Percentiles rank a stretch among this genome's conserved stretches.
phyloP scores from a whole-genome alignment of 768 basidiomycete genomes.

The Dioszegia crocea region DNA sequence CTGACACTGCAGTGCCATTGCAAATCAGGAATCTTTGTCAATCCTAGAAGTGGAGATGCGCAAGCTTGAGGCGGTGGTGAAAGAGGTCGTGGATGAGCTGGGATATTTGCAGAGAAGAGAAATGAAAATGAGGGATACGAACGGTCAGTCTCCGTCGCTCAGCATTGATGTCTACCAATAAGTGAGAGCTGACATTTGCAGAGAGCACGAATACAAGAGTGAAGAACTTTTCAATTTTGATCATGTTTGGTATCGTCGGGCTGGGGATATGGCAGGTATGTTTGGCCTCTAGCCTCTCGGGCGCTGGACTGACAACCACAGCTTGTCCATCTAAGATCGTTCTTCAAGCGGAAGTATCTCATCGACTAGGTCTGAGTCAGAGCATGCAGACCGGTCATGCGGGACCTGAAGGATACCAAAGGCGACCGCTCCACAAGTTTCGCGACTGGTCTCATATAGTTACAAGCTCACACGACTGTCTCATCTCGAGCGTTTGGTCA shows the following conservation, averaged over 20 bases:
- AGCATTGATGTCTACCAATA: neutral
- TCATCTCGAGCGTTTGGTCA: too few relatives aligned
- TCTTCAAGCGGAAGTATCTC: slow-evolving; percentile 75
- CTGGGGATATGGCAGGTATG: slow-evolving; percentile 80
- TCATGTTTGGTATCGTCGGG: slow-evolving; percentile 68
- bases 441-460: too few relatives aligned
- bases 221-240: slow-evolving; percentile 87
- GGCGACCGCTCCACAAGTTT: too few relatives aligned
- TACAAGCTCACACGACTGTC: too few relatives aligned
- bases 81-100: slow-evolving; percentile 91
- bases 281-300: neutral
- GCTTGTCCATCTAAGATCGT: slow-evolving; percentile 85
- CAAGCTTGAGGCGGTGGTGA: slow-evolving; percentile 88
- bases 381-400: neutral
- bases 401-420: neutral
- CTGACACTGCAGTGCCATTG: slow-evolving; percentile 69
- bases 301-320: slow-evolving; percentile 12
- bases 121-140: slow-evolving; percentile 78
- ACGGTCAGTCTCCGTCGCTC: slow-evolving; percentile 60
- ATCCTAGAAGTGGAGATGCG: slow-evolving; percentile 97
- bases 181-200: slow-evolving; percentile 47
- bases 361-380: slow-evolving; percentile 43
- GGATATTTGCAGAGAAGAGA: slow-evolving; percentile 87
- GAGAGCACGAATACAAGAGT: slow-evolving; percentile 89
- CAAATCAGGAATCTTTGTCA: slow-evolving; percentile 93